Base-by-base conservation (phyloP, 805 yeast species). In the Spathaspora boniae region DNA sequence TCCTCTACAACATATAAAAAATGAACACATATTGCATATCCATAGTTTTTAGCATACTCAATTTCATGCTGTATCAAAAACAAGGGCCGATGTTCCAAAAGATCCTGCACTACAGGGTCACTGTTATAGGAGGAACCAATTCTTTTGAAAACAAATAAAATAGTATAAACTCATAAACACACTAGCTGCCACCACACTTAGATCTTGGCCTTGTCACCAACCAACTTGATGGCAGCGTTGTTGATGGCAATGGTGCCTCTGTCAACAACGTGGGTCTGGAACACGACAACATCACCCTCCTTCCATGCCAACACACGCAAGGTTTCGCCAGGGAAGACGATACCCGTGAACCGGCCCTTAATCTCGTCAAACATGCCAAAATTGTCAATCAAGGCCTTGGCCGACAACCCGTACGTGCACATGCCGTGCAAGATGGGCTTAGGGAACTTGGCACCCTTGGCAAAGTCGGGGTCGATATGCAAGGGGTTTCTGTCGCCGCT, bases 401-500 rank as follows among this genome's bases (percentile, higher is more conserved):
- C 82, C 27, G 85, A 66, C 40, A 89, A 75, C 42, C 98, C 98
- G 57, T 86, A 78, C 14, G 86, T 74, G 53, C 94, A 84, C 62
- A 91, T 74, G 28, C 98, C 98, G 64, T 91, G 98, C 46, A 91
- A 73, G 48, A 91, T 91, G 32, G 98, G 98, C 37, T 68, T 65
- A 32, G 78, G 79, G 59, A 91, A 91, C 42, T 82, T 83, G 31
- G 91, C 97, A 38, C 85, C 85, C 44, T 80, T 76, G 11, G 98
- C 97, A 62, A 89, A 83, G 20, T 59, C 70, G 14, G 98, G 97
- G 65, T 91, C 98, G 56, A 91, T 82, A 67, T 89, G 98, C 50
- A 91, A 74, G 41, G 98, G 98, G 62, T 91, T 91, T 60, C 80
- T 81, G 68, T 91, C 98, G 36, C 96, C 98, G 42, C 91, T 82